These are phyloP conservation scores for Antitrichia curtipendula DNA, from an alignment of 225 moss, liverwort and hornwort genomes.

Conservation along the genomic window DNA sequence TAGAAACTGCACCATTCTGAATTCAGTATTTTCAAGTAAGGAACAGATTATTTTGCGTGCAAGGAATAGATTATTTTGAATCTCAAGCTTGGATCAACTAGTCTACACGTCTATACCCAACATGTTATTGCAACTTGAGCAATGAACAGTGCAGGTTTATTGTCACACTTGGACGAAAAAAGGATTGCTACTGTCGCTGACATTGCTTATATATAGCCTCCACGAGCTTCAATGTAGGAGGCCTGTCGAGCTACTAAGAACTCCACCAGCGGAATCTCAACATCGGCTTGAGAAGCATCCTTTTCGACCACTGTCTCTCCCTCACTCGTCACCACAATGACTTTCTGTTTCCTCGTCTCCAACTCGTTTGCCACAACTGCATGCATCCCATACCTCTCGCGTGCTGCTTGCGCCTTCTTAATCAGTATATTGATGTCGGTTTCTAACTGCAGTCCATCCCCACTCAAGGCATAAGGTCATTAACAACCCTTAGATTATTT, in stretches of 20 bases:
- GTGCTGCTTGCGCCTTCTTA: slow-evolving; percentile 74
- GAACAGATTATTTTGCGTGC: neutral
- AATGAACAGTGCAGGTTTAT: neutral
- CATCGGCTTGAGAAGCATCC: slow-evolving; percentile 38
- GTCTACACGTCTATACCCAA: neutral
- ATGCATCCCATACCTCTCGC: slow-evolving; percentile 60
- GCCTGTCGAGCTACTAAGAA: slow-evolving; percentile 45
- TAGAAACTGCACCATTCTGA: neutral
- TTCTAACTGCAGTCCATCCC: slow-evolving; percentile 56
- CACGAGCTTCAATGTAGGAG: slow-evolving; percentile 32
- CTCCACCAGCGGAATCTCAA: slow-evolving; percentile 64
- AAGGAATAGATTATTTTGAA: neutral
- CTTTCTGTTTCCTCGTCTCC: slow-evolving; percentile 80
- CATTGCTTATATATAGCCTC: neutral
- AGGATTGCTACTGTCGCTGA: neutral
- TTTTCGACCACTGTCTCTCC: slow-evolving; percentile 62
- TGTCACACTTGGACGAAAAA: neutral
- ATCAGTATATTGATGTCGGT: slow-evolving; percentile 70
- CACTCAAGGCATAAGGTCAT: neutral
- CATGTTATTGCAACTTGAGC: neutral
- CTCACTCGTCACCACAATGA: slow-evolving; percentile 60
- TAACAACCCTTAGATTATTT: neutral
- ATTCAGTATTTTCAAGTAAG: neutral
- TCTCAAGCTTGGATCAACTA: neutral
- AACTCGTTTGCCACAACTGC: slow-evolving; percentile 96